A percentile compares a stretch with the other conserved stretches of the same genome.
phyloP scores from a whole-genome alignment of 768 basidiomycete species.

The Suillus subaureus region DNA sequence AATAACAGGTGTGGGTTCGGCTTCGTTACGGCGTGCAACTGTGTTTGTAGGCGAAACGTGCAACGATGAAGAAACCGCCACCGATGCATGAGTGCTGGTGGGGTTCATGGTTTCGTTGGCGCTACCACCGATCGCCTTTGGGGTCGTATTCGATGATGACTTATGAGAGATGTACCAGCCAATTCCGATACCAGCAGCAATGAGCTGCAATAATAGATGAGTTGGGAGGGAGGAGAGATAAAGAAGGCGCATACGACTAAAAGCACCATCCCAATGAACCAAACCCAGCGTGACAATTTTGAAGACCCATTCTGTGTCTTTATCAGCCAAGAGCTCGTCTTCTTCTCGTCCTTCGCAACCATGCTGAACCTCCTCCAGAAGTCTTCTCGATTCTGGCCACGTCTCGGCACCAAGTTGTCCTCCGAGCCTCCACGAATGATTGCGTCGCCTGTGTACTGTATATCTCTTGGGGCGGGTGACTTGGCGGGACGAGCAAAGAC shows the following conservation, averaged over 20 bases:
- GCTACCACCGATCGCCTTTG: conserved; percentile 66
- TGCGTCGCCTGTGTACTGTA: conserved; percentile 50
- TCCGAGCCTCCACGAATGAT: conserved; percentile 74
- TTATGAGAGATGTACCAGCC: conserved; percentile 63
- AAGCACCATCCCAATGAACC: conserved; percentile 64
- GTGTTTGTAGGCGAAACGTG: conserved; percentile 68
- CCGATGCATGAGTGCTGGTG: conserved; percentile 20
- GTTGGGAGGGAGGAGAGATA: background rate
- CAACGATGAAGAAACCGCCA: conserved; percentile 16
- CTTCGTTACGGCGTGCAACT: conserved; percentile 43
- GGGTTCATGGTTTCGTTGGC: conserved; percentile 43
- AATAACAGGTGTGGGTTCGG: conserved; percentile 17
- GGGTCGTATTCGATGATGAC: conserved; percentile 48
- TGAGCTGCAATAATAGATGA: conserved; percentile 35
- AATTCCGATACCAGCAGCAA: conserved; percentile 58
- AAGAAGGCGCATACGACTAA: conserved; percentile 46
- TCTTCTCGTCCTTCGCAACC: conserved; percentile 71
- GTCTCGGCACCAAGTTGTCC: conserved; percentile 63
- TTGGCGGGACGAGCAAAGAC: conserved; percentile 68
- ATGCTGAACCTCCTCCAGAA: conserved; percentile 89
- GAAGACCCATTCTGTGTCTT: conserved; percentile 58
- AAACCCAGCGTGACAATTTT: conserved; percentile 68
- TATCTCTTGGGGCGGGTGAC: conserved; percentile 36
- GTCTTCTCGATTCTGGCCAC: conserved; percentile 78
- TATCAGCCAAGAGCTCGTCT: conserved; percentile 63